Percentiles rank a stretch among this genome's conserved stretches.
phyloP scores from a whole-genome alignment of 148 eudicot species.

The Cornus kousa region DNA sequence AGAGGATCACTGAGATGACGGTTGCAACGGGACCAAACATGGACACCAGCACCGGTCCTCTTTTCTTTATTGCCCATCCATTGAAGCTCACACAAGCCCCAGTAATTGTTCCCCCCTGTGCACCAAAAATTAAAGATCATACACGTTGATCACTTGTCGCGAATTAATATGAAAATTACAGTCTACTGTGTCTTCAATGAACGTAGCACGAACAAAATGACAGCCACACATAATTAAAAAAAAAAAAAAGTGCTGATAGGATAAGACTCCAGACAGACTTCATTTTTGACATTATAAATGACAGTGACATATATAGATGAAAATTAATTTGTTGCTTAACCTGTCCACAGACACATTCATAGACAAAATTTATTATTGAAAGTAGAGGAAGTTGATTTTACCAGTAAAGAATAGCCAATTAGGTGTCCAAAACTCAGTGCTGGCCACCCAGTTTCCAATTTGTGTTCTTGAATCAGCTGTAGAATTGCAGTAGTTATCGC shows the following conservation, averaged over 20 bases:
- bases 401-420: conserved; percentile 51
- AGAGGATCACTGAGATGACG: conserved; percentile 47
- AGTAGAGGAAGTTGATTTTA: conserved; percentile 15
- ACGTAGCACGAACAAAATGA: too few relatives aligned
- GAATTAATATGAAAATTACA: too few relatives aligned
- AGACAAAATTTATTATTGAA: not conserved
- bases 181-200: too few relatives aligned
- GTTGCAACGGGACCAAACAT: conserved; percentile 70
- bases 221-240: too few relatives aligned
- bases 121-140: not conserved
- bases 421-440: conserved; percentile 26
- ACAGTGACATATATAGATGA: not conserved
- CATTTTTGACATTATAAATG: too few relatives aligned
- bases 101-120: conserved; percentile 42
- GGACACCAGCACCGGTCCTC: conserved; percentile 77
- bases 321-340: not conserved
- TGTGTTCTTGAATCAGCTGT: conserved; percentile 36
- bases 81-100: conserved; percentile 66
- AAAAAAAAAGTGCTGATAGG: too few relatives aligned
- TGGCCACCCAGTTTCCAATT: conserved; percentile 41
- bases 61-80: conserved; percentile 79
- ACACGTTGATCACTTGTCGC: not conserved
- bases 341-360: not conserved
- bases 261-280: too few relatives aligned
- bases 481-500: conserved; percentile 34